These are phyloP conservation scores for Podaxis pistillaris DNA, from an alignment of 768 basidiomycete genomes.

Conservation along the genomic window DNA sequence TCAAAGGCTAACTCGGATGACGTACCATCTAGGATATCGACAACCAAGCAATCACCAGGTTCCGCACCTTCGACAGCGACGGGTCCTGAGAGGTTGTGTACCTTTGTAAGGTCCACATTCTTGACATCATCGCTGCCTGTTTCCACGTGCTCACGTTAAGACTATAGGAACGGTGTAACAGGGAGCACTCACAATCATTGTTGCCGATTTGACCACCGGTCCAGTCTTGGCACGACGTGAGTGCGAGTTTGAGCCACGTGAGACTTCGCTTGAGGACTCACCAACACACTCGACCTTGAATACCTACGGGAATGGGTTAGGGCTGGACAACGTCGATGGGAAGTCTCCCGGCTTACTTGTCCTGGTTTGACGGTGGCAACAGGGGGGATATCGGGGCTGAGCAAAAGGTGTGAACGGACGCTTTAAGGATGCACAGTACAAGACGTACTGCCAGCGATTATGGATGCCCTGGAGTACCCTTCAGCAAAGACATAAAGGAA, in stretches of 20 bases:
- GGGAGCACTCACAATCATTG: conserved; percentile 55
- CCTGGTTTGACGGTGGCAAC: conserved; percentile 62
- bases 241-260: background rate
- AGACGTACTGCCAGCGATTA: conserved; percentile 71
- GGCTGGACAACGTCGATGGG: background rate
- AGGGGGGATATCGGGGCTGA: conserved; percentile 60
- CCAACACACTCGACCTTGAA: conserved; percentile 74
- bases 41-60: conserved; percentile 76
- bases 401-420: conserved; percentile 19
- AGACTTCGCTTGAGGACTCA: conserved; percentile 24
- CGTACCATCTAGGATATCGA: conserved; percentile 76
- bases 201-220: conserved; percentile 79
- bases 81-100: conserved; percentile 78
- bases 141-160: background rate
- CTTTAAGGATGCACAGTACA: background rate
- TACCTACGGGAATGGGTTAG: conserved; percentile 33
- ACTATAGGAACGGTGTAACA: background rate
- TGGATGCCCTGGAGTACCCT: conserved; percentile 49
- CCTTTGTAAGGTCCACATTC: conserved; percentile 59
- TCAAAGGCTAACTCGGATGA: background rate
- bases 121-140: conserved; percentile 66
- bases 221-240: conserved; percentile 50
- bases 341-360: conserved; percentile 32
- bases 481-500: background rate
- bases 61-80: conserved; percentile 74